A percentile compares a stretch with the other conserved stretches of the same genome.
phyloP scores from a whole-genome alignment of 768 basidiomycete genomes.

The Phaeotremella fagi region DNA sequence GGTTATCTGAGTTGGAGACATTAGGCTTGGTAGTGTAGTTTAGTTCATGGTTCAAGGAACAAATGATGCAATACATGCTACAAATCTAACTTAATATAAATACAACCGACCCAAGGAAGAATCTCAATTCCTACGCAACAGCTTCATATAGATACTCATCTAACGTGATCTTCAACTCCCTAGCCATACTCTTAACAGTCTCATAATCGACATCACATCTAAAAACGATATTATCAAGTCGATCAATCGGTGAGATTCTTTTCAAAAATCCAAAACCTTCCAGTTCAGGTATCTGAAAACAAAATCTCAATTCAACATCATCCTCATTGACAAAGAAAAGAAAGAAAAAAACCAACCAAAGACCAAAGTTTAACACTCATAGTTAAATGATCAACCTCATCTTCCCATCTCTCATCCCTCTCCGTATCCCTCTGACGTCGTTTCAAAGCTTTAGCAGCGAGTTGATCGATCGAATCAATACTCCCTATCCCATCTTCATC shows the following conservation, averaged over 20 bases:
- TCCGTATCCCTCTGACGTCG: constrained; percentile 69
- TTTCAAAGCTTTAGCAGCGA: constrained; percentile 68
- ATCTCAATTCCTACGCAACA: constrained; percentile 8
- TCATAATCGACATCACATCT: constrained; percentile 43
- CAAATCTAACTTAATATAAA: no score
- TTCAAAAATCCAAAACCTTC: constrained; percentile 38
- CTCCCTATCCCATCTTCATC: constrained; percentile 44
- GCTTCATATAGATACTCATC: constrained; percentile 44
- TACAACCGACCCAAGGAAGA: no score
- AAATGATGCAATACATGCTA: no score
- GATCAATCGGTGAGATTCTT: constrained; percentile 37
- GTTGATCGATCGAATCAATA: constrained; percentile 56
- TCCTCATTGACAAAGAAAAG: not conserved
- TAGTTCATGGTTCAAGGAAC: not conserved
- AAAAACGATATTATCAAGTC: constrained; percentile 44
- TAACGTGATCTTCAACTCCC: constrained; percentile 32
- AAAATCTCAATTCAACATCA: constrained; percentile 3
- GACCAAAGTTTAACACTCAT: constrained; percentile 67
- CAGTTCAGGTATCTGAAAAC: constrained; percentile 50
- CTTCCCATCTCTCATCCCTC: constrained; percentile 83
- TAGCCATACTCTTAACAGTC: constrained; percentile 23
- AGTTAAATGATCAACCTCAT: constrained; percentile 57
- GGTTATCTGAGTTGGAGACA: constrained; percentile 37
- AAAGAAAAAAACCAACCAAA: constrained; percentile 60
- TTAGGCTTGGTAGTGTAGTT: not conserved